phyloP scores from a whole-genome alignment of 1,284 basidiomycete genomes.

The Ceratobasidium sp. region DNA sequence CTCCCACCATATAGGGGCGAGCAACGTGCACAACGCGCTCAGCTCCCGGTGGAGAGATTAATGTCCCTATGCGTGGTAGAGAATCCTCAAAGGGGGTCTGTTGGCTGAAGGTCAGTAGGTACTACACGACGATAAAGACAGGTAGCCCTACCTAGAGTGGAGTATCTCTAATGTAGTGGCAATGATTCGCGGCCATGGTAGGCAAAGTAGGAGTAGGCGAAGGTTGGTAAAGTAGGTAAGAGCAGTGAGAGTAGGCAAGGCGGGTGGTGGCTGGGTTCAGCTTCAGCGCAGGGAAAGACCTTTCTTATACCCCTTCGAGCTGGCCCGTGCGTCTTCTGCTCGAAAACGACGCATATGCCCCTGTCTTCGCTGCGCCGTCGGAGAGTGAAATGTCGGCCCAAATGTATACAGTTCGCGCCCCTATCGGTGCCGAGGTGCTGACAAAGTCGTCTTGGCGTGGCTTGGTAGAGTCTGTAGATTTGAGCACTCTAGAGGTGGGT shows the following conservation, averaged over 20 bases:
- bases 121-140: too few species aligned
- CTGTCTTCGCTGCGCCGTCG: background rate
- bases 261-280: too few species aligned
- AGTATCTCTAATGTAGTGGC: background rate
- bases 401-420: background rate
- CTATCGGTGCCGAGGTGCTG: background rate
- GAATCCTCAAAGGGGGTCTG: too few species aligned
- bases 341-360: background rate
- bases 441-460: background rate
- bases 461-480: background rate
- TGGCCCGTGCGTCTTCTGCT: background rate
- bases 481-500: background rate
- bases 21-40: background rate
- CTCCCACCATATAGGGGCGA: background rate
- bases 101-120: too few species aligned
- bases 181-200: background rate
- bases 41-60: background rate
- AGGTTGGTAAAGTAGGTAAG: too few species aligned
- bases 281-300: background rate
- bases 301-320: background rate
- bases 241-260: background rate
- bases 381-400: too few species aligned
- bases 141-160: too few species aligned
- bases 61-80: background rate
- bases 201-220: background rate